Evolutionary conservation across 2,329 filamentous ascomycete genomes (phyloP), one percentile per base, ranked within the genome.

Genomic region (Microascus cirrosus): DNA sequence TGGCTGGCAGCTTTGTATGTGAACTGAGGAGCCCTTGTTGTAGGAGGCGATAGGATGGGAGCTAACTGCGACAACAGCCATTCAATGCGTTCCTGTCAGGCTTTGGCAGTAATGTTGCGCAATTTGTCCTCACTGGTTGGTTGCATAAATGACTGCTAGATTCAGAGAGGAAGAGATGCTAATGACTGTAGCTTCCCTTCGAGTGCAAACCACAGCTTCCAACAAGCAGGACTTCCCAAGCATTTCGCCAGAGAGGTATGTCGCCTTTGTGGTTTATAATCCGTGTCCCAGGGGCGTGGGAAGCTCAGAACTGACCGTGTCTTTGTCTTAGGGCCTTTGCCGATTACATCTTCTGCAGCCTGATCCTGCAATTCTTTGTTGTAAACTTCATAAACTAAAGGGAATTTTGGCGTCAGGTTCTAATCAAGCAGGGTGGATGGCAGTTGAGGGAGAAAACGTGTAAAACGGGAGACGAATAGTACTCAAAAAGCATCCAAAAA

Each of bases 1-100:
- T 97, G 64, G 90, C 85, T 58, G 94, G 94, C 63, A 97, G 96
- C 74, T 99, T 93, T 68, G 94, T 99, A 82, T 61, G 90, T 82
- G 7, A 20, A 42, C 22, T 45, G 15, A 18, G 15, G 36, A 7
- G n/a, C 6, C 18, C 6, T 15, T 7, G 15, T 45, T 15, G 18
- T n/a, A 7, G 15, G 39, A 50, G 20, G 48, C 10, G 10, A 24
- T 61, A 59, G n/a, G 15, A 5, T n/a, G 39, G 39, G 22, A 50
- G 45, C 45, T 50, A 50, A 50, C n/a, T 24, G n/a, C 7, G n/a
- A 34, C 8, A 32, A 32, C 68, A 97, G 93, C 94, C 94, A 11
- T 99, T 99, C 80, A 99, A 99, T 72, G 94, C 95, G 63, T 99
- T 99, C 77, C 84, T 99, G 35, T 90, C 92, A 35, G 95, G 94